A percentile compares a stretch with the other conserved stretches of the same genome.
These are phyloP conservation scores for Erodium maritimum DNA, from an alignment of 345 rosid species.

Conservation along the genomic window DNA sequence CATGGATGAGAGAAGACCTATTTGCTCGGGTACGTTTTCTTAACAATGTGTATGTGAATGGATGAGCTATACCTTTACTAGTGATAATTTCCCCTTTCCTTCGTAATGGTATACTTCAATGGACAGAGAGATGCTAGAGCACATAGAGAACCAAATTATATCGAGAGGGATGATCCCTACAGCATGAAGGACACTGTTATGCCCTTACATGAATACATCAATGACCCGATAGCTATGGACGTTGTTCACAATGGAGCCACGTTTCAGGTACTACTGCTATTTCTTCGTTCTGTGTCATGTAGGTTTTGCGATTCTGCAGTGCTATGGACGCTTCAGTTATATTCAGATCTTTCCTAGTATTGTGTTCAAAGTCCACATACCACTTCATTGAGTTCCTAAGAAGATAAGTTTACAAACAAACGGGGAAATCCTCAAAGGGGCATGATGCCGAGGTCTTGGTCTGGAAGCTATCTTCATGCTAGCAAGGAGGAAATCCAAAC, in stretches of 20 bases:
- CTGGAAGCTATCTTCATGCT: too few species aligned
- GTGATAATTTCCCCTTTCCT: too few species aligned
- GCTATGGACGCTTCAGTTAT: not conserved
- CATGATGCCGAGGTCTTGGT: too few species aligned
- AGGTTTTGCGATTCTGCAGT: not conserved
- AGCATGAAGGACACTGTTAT: conserved; percentile 67
- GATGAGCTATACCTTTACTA: too few species aligned
- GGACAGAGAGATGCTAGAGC: conserved; percentile 66
- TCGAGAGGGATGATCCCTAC: conserved; percentile 49
- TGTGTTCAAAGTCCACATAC: not conserved
- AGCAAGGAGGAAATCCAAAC: too few species aligned
- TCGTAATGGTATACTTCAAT: too few species aligned
- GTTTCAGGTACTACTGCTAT: conserved; percentile 51
- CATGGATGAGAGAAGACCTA: conserved; percentile 98
- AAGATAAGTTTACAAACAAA: too few species aligned
- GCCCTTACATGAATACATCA: conserved; percentile 70
- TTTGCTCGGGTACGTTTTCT: conserved; percentile 56
- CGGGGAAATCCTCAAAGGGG: too few species aligned
- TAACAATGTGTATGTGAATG: too few species aligned
- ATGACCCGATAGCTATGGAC: conserved; percentile 63
- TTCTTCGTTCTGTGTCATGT: not conserved
- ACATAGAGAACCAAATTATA: conserved; percentile 25
- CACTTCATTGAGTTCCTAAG: too few species aligned
- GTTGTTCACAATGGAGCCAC: conserved; percentile 90
- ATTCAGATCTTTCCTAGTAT: not conserved